Base-by-base conservation (phyloP, 768 basidiomycete genomes). In the Naganishia vaughanmartiniae region DNA sequence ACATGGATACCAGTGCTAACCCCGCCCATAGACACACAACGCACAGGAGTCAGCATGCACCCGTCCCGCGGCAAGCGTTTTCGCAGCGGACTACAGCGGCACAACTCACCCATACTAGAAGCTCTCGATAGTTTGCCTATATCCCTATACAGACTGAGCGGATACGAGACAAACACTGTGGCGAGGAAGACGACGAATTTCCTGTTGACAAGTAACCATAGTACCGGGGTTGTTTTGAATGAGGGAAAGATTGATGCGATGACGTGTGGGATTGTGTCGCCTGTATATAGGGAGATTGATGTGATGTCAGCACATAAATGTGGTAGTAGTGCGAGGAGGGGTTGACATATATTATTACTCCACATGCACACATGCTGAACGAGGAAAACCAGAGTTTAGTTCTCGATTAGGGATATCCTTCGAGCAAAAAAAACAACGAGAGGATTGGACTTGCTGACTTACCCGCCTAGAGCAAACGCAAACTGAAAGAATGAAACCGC, bases 401-500 rank as follows among this genome's bases (percentile, higher is more conserved):
- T 31, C 51, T 66, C 15, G 19, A 6, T 33, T 2, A 15, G 6
- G 31, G 56, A 24, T 7, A 6, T 34, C 31, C 5, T 58, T 5
- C 21, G 34, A 4, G 39, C 9, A 42, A 42, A 15, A 7, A 33
- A 34, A 58, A 36, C 12, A 12, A 12, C 5, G 36, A 36, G 12
- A 36, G 6, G 36, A 36, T 12, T 36, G 9, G 60, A 14, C 7
- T 4, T 34, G 5, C 0, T 2, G 57, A 34, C 60, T 45, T 30
- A 63, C 66, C 93, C 94, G 76, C 96, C 96, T 74, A 96, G 96
- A 10, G 96, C 96, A 78, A 99, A 98, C 4, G 93, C 85, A 78
- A 99, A 98, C 79, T 98, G 96, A 79, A 99, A 98, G 80, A 97
- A 89, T 0, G 94, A 95, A 21, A 96, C 92, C 0, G 92, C 91